Evolutionary conservation across 2,329 filamentous ascomycete genomes (phyloP), one percentile per base, ranked within the genome.

Genomic region (Trichoderma brevicompactum): DNA sequence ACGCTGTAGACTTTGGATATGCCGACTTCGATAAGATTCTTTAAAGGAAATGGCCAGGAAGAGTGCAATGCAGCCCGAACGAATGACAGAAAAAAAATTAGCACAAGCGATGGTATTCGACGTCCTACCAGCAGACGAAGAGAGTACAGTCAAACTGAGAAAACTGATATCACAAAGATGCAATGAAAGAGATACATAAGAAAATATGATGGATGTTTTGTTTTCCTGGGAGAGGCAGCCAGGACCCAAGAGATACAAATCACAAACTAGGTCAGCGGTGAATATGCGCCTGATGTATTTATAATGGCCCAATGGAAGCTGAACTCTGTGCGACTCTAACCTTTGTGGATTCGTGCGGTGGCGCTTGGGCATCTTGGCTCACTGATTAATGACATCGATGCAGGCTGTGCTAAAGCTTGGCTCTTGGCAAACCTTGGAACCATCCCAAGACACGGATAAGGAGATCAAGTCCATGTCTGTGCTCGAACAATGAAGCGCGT

Each of bases 291-390:
- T n/a, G 7, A 6, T 36, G 8, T 48, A n/a, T 17, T 23, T 36
- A 19, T 36, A 23, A 23, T 7, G 5, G 7, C 32, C 5, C 28
- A 32, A 36, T 6, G 12, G 9, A 46, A 44, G 28, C 40, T 6
- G n/a, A 48, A 2, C 3, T 15, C 41, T 36, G 41, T 58, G 28
- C 54, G 43, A 58, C 54, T 46, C 28, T 10, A 23, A 36, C 15
- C 10, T 28, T 12, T 46, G 41, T 48, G 41, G 54, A 15, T 38
- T 44, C 32, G 41, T n/a, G 17, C 54, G 32, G 54, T 58, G 28
- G 54, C 54, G 40, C 54, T 41, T 54, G 52, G 52, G 36, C 36
- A 54, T 58, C 54, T 58, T 58, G 41, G 54, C 54, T 46, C 10
- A 46, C 8, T 36, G 32, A 19, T 28, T 19, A 46, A 58, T 23